Percentiles rank a stretch among this genome's conserved stretches.
These are phyloP conservation scores for Polyplosphaeria fusca DNA, from an alignment of 495 filamentous ascomycete genomes.

Conservation along the genomic window DNA sequence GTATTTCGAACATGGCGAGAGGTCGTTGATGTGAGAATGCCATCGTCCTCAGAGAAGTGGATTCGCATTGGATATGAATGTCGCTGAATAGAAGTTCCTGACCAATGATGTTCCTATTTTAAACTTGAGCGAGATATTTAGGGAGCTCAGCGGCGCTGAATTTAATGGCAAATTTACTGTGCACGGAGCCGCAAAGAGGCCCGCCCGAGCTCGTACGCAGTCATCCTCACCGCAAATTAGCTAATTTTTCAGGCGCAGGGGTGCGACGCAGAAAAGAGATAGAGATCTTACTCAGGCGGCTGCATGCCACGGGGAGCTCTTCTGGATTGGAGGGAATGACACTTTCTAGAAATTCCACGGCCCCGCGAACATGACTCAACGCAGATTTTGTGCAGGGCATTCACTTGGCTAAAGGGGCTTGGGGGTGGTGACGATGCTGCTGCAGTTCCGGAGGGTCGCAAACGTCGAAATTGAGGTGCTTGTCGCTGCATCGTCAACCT, in stretches of 20 bases:
- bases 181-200: too few species aligned
- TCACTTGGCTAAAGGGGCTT: background rate
- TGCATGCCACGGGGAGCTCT: conserved; percentile 12
- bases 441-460: background rate
- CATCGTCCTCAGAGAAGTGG: too few species aligned
- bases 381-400: background rate
- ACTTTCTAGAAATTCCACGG: conserved; percentile 4
- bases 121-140: too few species aligned
- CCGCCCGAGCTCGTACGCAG: background rate
- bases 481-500: background rate
- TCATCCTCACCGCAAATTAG: background rate
- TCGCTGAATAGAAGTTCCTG: too few species aligned
- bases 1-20: too few species aligned
- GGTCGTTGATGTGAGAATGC: too few species aligned
- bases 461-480: background rate
- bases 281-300: conserved; percentile 24
- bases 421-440: background rate
- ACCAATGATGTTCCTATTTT: too few species aligned
- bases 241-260: background rate
- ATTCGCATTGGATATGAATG: too few species aligned
- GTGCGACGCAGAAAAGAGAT: background rate
- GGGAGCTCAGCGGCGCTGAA: too few species aligned
- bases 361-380: background rate
- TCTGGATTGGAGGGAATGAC: background rate
- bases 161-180: too few species aligned